Conservation (phyloP, 2,329 filamentous ascomycete species). For the Alternaria atra region DNA sequence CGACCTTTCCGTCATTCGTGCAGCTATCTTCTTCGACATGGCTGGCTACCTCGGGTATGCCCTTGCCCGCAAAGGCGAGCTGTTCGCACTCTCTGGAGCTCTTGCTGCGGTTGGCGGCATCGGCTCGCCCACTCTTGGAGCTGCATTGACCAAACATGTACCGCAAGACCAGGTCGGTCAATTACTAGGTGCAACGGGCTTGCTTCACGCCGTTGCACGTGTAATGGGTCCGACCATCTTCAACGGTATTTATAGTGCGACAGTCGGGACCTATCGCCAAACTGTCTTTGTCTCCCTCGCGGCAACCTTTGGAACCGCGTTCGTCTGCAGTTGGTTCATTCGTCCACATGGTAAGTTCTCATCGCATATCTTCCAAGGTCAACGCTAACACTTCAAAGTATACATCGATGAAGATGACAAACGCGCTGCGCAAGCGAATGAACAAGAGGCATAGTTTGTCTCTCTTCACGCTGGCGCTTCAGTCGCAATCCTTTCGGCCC, state of each 20-base stretch:
- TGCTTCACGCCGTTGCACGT: constrained; percentile 83
- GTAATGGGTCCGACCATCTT: constrained; percentile 84
- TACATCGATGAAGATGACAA: constrained; percentile 21
- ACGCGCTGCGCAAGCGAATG: constrained; percentile 3
- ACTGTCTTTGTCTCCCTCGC: constrained; percentile 82
- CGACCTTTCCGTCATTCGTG: constrained; percentile 79
- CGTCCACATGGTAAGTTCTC: constrained; percentile 73
- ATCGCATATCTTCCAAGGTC: background rate
- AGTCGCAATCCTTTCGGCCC: background rate
- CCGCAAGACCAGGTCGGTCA: constrained; percentile 82
- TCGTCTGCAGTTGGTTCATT: constrained; percentile 75
- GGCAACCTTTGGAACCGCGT: constrained; percentile 70
- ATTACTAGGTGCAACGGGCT: constrained; percentile 85
- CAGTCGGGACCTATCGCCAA: constrained; percentile 80
- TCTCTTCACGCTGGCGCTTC: constrained; percentile 4
- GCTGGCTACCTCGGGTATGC: constrained; percentile 80
- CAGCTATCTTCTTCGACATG: constrained; percentile 78
- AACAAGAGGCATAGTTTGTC: constrained; percentile 10
- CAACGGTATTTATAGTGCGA: constrained; percentile 84
- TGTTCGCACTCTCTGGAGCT: constrained; percentile 77
- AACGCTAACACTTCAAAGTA: constrained; percentile 11
- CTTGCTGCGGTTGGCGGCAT: constrained; percentile 83
- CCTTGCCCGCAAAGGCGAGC: constrained; percentile 65
- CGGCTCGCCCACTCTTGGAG: constrained; percentile 83
- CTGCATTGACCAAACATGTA: constrained; percentile 88